Evolutionary conservation across 352 stramenopile genomes (phyloP).

Genomic region (Globisporangium abappressorium): DNA sequence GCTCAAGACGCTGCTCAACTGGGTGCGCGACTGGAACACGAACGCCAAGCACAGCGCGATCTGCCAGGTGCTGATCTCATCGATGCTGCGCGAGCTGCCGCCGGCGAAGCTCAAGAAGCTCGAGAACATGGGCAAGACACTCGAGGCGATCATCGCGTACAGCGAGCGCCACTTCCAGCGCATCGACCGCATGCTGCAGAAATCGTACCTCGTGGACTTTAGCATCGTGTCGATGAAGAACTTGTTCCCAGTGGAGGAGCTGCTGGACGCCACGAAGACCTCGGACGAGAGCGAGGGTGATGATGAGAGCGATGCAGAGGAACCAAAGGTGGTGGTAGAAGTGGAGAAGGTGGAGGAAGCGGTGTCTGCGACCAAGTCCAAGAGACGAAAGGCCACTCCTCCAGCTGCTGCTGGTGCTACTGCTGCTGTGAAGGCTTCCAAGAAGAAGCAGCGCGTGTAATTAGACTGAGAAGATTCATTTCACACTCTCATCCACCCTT

Average conservation of each 20-base stretch:
- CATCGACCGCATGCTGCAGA: constrained; percentile 94
- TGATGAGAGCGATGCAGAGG: constrained; percentile 16
- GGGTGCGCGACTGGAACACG: constrained; percentile 98
- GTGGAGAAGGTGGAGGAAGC: constrained; percentile 14
- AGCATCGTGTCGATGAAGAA: constrained; percentile 88
- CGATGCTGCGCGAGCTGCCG: constrained; percentile 77
- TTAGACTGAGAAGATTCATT: constrained; percentile 16
- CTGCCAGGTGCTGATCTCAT: constrained; percentile 92
- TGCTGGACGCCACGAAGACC: constrained; percentile 19
- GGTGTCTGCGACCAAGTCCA: constrained; percentile 12
- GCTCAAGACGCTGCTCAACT: constrained; percentile 90
- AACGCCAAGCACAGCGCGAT: constrained; percentile 93
- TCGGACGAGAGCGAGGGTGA: constrained; percentile 45
- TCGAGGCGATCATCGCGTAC: constrained; percentile 95
- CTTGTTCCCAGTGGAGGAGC: constrained; percentile 44
- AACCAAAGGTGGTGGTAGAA: neutral
- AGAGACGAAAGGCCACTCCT: constrained; percentile 10
- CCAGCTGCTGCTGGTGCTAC: neutral
- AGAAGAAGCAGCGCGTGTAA: constrained; percentile 57
- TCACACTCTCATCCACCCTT: neutral
- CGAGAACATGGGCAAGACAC: constrained; percentile 65
- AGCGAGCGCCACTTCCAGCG: constrained; percentile 97
- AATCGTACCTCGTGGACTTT: constrained; percentile 97
- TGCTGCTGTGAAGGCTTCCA: constrained; percentile 10
- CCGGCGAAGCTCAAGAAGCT: constrained; percentile 69